Base-by-base conservation (phyloP, 805 yeast genomes). In the Candida suzukii region DNA sequence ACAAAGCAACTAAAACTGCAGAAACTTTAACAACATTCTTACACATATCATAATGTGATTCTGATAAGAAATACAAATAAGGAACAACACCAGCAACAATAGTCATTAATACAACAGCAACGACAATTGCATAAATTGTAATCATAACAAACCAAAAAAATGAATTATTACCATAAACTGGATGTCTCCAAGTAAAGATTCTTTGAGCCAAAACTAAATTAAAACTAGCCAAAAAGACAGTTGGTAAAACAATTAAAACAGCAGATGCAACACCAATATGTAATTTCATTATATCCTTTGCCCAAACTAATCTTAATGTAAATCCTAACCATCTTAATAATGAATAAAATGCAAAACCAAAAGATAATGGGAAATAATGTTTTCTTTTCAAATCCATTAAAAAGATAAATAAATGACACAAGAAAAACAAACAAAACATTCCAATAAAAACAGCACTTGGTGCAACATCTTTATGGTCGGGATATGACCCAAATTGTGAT, bases 131-230 rank as follows among this genome's bases (percentile, higher is more conserved):
- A 53, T 83, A 83, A 29, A 78, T 49, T 3, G 58, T 33, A 35
- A 70, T 53, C 81, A 83, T 74, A 24, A 61, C 39, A 27, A 45
- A 45, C 74, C 80, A 74, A 51, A 83, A 76, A 28, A 64, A 44
- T 42, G 58, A 63, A 34, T 71, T 57, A 18, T 76, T 68, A 31
- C 88, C 90, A 11, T 78, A 71, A 39, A 75, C 78, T 8, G 91
- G 90, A 54, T 83, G 90, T 56, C 81, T 68, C 85, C 88, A 81
- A 6, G 87, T 80, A 60, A 81, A 80, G 19, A 83, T 64, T 56
- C 91, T 73, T 56, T 82, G 88, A 4, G 86, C 86, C 40, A 83
- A 61, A 19, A 81, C 72, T 57, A 81, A 66, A 53, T 79, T 80
- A 52, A 78, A 67, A 3, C 82, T 70, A 26, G 77, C 75, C 35